Conservation (phyloP, 2,329 filamentous ascomycete genomes). For the Epichloe typhina region DNA sequence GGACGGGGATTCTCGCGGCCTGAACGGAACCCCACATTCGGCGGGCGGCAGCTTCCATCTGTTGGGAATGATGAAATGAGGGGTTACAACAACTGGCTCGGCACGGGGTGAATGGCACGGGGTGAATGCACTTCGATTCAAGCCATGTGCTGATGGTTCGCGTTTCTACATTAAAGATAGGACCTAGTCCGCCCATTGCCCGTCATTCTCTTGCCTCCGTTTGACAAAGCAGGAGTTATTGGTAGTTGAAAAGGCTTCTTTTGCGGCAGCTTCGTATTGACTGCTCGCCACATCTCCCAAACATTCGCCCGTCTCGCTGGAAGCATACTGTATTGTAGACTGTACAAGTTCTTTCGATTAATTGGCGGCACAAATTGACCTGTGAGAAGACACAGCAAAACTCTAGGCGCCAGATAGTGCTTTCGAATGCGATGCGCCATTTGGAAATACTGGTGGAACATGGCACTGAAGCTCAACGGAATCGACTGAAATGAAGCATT, state of each 20-base stretch:
- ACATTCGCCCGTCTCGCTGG: conserved; percentile 70
- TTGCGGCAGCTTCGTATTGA: conserved; percentile 39
- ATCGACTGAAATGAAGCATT: conserved; percentile 50
- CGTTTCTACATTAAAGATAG: conserved; percentile 5
- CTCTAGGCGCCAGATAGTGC: conserved; percentile 83
- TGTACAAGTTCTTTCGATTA: conserved; percentile 87
- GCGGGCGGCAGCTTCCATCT: background rate
- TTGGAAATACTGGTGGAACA: conserved; percentile 96
- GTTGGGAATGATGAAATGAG: background rate
- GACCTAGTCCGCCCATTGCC: conserved; percentile 16
- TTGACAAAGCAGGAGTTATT: conserved; percentile 19
- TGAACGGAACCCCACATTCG: conserved; percentile 1
- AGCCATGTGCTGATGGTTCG: background rate
- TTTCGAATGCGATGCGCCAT: conserved; percentile 84
- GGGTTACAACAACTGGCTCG: too few species aligned
- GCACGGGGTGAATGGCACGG: background rate
- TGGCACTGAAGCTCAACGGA: conserved; percentile 77
- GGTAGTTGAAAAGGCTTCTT: conserved; percentile 28
- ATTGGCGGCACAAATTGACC: conserved; percentile 92
- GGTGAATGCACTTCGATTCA: background rate
- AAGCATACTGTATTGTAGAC: conserved; percentile 94
- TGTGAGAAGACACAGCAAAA: conserved; percentile 76
- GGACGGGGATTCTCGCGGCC: background rate
- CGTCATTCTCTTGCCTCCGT: conserved; percentile 17
- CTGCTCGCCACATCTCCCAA: conserved; percentile 68